Conservation (phyloP, 140 eudicot genomes). For the Oenanthe javanica region DNA sequence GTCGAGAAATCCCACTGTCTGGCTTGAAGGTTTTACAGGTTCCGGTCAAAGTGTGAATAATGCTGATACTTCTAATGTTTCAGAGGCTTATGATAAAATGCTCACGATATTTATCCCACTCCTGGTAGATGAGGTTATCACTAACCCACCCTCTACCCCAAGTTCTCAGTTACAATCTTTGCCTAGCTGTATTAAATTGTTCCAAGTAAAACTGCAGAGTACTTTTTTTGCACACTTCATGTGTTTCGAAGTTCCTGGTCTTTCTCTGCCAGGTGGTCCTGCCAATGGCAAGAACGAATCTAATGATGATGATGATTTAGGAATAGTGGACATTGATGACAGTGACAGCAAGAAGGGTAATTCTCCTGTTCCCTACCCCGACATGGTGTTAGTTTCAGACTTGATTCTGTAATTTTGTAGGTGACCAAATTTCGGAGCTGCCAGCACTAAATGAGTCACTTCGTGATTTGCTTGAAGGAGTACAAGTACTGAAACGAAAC, state of each 20-base stretch:
- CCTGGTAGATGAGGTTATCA: conserved; percentile 85
- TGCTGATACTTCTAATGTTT: conserved; percentile 77
- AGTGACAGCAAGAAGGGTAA: conserved; percentile 33
- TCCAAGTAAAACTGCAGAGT: conserved; percentile 45
- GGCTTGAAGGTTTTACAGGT: conserved; percentile 82
- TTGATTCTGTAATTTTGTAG: conserved; percentile 22
- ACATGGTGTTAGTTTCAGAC: conserved; percentile 8
- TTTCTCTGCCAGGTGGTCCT: conserved; percentile 59
- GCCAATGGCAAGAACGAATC: conserved; percentile 39
- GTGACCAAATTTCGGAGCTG: conserved; percentile 49
- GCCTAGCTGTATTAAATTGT: conserved; percentile 3
- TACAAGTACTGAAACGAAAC: conserved; percentile 48
- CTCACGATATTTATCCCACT: conserved; percentile 85
- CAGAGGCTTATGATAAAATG: conserved; percentile 88
- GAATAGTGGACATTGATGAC: conserved; percentile 76
- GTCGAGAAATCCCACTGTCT: conserved; percentile 64
- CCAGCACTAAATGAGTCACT: conserved; percentile 83
- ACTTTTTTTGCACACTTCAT: conserved; percentile 91
- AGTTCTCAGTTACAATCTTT: neutral
- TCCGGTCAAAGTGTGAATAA: conserved; percentile 62
- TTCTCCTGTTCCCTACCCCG: neutral
- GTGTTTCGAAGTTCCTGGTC: conserved; percentile 97
- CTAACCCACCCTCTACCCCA: neutral
- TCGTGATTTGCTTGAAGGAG: conserved; percentile 82
- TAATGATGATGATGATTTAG: conserved; percentile 43